These are phyloP conservation scores for Pilatotrama ljubarskyi DNA, from an alignment of 768 basidiomycete species.

Conservation along the genomic window DNA sequence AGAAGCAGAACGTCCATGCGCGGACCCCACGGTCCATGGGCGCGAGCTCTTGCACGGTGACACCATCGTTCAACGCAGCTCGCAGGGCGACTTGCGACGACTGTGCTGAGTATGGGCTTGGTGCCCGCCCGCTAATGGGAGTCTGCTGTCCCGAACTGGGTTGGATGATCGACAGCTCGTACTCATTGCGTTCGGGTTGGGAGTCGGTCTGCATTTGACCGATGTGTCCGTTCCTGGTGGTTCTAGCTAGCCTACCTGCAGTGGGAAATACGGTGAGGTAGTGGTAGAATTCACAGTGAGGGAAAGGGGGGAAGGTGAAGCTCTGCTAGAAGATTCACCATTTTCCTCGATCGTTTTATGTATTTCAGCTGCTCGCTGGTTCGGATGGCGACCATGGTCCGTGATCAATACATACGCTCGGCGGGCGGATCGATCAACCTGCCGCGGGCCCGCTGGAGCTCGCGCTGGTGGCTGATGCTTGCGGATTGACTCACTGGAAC, in stretches of 20 bases:
- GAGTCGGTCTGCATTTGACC: background rate
- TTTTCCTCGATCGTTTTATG: background rate
- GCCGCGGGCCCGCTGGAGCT: background rate
- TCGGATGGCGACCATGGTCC: background rate
- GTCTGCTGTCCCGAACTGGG: constrained; percentile 10
- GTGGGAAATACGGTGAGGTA: background rate
- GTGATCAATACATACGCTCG: no score
- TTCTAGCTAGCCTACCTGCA: no score
- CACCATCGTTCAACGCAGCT: constrained; percentile 13
- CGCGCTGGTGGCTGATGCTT: background rate
- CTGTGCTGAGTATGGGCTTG: constrained; percentile 3
- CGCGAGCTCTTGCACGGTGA: constrained; percentile 25
- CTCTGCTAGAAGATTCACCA: background rate
- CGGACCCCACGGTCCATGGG: constrained; percentile 23
- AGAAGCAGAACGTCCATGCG: constrained; percentile 28
- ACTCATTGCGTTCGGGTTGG: constrained; percentile 1
- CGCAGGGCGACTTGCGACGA: constrained; percentile 13
- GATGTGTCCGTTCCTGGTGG: background rate
- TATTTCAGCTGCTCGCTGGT: background rate
- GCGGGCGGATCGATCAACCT: constrained; percentile 4
- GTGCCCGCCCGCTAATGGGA: background rate
- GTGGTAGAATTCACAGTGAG: no score
- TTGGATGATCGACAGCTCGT: constrained; percentile 11
- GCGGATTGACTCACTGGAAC: background rate
- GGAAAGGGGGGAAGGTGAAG: background rate